Percentiles rank a stretch among this genome's conserved stretches.
phyloP scores from a whole-genome alignment of 345 rosid species.

The Barbarea vulgaris region DNA sequence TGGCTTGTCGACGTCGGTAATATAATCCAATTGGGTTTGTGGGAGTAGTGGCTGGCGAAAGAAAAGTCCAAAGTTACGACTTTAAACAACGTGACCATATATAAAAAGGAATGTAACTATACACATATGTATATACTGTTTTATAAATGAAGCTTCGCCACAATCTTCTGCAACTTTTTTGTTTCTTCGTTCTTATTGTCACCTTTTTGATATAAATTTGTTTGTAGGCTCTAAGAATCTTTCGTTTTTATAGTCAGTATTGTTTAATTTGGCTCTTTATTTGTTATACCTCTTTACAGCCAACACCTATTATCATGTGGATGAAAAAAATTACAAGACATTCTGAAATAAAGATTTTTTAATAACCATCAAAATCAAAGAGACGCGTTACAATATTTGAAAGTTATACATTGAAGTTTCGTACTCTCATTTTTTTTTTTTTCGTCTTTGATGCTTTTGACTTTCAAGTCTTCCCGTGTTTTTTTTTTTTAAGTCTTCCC shows the following conservation, averaged over 20 bases:
- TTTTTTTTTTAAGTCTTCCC: no score
- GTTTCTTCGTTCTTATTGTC: not conserved
- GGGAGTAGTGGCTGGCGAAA: not conserved
- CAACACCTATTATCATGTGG: not conserved
- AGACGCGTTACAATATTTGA: not conserved
- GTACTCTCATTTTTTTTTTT: not conserved
- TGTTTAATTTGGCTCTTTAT: not conserved
- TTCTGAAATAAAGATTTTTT: not conserved
- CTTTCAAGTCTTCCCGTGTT: conserved; percentile 9
- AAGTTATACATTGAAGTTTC: not conserved
- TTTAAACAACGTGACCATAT: not conserved
- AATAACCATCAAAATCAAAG: conserved; percentile 11
- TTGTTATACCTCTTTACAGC: not conserved
- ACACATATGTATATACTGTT: no score
- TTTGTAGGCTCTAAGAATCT: not conserved
- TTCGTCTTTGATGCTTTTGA: not conserved
- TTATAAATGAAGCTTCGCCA: not conserved
- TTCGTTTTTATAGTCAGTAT: not conserved
- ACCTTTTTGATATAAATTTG: not conserved
- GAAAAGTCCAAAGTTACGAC: not conserved
- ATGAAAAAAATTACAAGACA: not conserved
- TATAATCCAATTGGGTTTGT: not conserved
- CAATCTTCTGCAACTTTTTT: not conserved
- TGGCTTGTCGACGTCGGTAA: not conserved
- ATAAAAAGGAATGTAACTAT: no score